phyloP scores from a whole-genome alignment of 345 rosid species.

The Eucalyptus urophylla region DNA sequence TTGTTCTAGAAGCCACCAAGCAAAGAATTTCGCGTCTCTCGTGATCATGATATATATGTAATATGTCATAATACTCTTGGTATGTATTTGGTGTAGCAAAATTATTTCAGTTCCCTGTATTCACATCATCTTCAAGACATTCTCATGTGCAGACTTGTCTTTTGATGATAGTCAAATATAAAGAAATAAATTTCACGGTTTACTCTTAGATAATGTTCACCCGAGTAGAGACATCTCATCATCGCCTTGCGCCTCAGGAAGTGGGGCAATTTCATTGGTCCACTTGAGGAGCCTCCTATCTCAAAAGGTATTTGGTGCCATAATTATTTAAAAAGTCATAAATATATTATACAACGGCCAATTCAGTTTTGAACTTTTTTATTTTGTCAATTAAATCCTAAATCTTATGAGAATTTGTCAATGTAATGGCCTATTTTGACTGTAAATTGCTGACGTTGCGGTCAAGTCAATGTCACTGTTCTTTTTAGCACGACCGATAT shows the following conservation, averaged over 20 bases:
- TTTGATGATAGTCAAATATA: background rate
- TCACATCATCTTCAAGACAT: background rate
- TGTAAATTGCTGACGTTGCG: accelerated
- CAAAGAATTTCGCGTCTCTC: background rate
- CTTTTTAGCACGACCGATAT: accelerated
- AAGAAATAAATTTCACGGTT: background rate
- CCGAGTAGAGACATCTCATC: background rate
- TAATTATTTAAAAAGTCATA: background rate
- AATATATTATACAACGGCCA: accelerated
- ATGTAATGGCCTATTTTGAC: background rate
- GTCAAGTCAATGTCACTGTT: accelerated
- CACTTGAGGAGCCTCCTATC: background rate
- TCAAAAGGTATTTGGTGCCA: background rate
- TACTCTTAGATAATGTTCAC: background rate
- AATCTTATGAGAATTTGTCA: too few relatives aligned
- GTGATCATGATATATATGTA: background rate
- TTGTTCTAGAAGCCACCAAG: background rate
- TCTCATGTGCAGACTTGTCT: background rate
- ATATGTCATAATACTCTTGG: background rate
- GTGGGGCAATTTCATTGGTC: background rate
- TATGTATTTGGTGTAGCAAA: background rate
- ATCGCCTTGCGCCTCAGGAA: background rate
- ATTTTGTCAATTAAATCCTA: too few relatives aligned
- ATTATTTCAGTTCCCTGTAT: background rate
- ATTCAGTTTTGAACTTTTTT: too few relatives aligned